Base-by-base conservation (phyloP, 768 basidiomycete species). In the Lentinula raphanica region DNA sequence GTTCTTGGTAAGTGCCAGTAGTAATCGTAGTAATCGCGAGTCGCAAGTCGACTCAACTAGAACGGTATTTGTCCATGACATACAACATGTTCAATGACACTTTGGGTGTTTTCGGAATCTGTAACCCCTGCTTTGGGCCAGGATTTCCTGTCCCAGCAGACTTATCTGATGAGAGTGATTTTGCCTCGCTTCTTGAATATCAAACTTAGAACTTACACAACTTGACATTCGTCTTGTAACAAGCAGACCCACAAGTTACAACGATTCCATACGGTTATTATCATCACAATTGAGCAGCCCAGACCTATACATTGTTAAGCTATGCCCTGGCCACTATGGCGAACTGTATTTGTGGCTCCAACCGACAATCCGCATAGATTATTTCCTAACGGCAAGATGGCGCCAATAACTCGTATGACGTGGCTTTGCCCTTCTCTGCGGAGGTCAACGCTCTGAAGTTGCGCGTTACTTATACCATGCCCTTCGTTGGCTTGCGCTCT, bases 31-130 rank as follows among this genome's bases (percentile, higher is more conserved):
- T 49, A 94, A 94, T 69, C 83, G 95, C 59, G 95, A 94, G 58
- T 95, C 93, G 92, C 86, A 90, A 65, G 94, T 94, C 29, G 92
- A 94, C 62, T 89, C 89, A 32, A 95, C 94, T 8, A 81, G 83
- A 63, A 94, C 92, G 13, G 88, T 97, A 11, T 87, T 96, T 68
- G 86, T 97, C 39, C 93, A 96, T 70, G 92, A 95, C 67, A 85
- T 97, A 69, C 92, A 86, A 65, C 71, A 70, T 59, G 63, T 69
- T 48, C 64, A 68, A 42, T 73, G 61, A 66, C 36, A 39, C n/a
- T 35, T 42, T 42, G 54, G 23, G 38, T 25, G 38, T 40, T 45
- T 45, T 45, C 40, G 40, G 39, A 17, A 27, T 29, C 27, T 44
- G 31, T 45, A 46, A 5, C 28, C 40, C 54, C 40, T 44, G 9